A percentile compares a stretch with the other conserved stretches of the same genome.
phyloP scores from a whole-genome alignment of 1,139 yeast species.

The Pichia inconspicua region DNA sequence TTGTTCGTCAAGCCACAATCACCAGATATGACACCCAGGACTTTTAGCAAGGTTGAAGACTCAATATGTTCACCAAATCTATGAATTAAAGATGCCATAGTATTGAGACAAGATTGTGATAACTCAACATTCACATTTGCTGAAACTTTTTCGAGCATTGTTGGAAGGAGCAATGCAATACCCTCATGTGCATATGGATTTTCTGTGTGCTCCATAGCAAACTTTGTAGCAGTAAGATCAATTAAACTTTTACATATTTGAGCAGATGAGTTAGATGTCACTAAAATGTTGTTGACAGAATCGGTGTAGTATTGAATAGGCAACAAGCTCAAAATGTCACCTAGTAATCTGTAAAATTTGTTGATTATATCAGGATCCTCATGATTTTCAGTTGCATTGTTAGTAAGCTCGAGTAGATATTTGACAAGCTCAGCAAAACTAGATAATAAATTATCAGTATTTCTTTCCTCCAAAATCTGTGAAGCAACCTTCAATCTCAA shows the following conservation, averaged over 20 bases:
- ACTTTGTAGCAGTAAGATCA: conserved; percentile 56
- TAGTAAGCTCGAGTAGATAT: conserved; percentile 31
- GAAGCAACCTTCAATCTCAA: conserved; percentile 57
- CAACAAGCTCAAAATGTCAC: conserved; percentile 55
- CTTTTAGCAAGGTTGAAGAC: conserved; percentile 39
- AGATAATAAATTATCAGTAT: conserved; percentile 33
- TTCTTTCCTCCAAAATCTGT: conserved; percentile 41
- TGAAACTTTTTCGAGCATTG: conserved; percentile 39
- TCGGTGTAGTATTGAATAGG: conserved; percentile 69
- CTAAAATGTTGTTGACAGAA: conserved; percentile 48
- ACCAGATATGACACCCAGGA: conserved; percentile 44
- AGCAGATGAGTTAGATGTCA: conserved; percentile 23
- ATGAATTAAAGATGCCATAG: conserved; percentile 53
- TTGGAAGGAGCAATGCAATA: conserved; percentile 41
- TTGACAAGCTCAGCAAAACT: conserved; percentile 39
- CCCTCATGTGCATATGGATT: conserved; percentile 38
- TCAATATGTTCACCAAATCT: conserved; percentile 52
- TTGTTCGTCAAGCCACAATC: conserved; percentile 41
- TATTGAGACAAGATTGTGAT: conserved; percentile 63
- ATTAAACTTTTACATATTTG: conserved; percentile 46
- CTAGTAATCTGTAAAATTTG: conserved; percentile 42
- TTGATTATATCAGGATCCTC: conserved; percentile 27
- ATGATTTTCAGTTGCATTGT: conserved; percentile 14
- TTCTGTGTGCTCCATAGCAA: conserved; percentile 54
- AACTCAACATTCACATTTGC: conserved; percentile 39